Evolutionary conservation across 192 early-diverging fungal species (phyloP), one percentile per base, ranked within the genome.

Genomic region (Kappamyces sp.): DNA sequence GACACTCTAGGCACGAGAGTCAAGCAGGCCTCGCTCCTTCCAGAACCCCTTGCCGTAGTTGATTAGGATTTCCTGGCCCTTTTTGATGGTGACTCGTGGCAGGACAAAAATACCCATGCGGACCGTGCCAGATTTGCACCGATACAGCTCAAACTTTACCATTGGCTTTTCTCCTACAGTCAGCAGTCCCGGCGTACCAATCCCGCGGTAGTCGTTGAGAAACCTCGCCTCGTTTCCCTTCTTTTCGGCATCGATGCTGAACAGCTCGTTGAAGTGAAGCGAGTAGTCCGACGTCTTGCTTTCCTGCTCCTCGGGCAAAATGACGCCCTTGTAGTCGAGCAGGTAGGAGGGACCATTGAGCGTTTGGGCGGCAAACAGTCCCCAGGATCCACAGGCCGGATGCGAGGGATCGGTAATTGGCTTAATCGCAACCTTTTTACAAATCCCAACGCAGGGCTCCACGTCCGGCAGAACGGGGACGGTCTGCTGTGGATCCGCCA

Each of bases 41-140:
- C 77, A 79, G 40, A 59, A 79, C 1, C 59, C 64, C 39, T 70
- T 71, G 11, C 77, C 77, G 61, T 79, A 79, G 7, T 57, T 64
- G 1, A 74, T 50, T 29, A 77, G 53, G 9, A 79, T 51, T 50
- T 79, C 77, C 35, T 71, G 42, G 1, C 72, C 77, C 15, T 46
- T 45, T 38, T 30, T 8, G 6, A 79, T 65, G 32, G 57, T 37
- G 37, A 43, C 14, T 46, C 52, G 35, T 8, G n/a, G 34, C 3
- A 63, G 47, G 3, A 35, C 33, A 62, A 66, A 75, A 3, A 76
- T 45, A 5, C 72, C 74, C 61, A 76, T 66, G 33, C 63, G 35
- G 34, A 76, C 50, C 11, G 67, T 46, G 2, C 67, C 73, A 2
- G 34, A 40, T 4, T 3, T 36, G 32, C 59, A 48, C 3, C 57